phyloP scores from a whole-genome alignment of 2,329 filamentous ascomycete genomes.

The Epichloe sylvatica region DNA sequence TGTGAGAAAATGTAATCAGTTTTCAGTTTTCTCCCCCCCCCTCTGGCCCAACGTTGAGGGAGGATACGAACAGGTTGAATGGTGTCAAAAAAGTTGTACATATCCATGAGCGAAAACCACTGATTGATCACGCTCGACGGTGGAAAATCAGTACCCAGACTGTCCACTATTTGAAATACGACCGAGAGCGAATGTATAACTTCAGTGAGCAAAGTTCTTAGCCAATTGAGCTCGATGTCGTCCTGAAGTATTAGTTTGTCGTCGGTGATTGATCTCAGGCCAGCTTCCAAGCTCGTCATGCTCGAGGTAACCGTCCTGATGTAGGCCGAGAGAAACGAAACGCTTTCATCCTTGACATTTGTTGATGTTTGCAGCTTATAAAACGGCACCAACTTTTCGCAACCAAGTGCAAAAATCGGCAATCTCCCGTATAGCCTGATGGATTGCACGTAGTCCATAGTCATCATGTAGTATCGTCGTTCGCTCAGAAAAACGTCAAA shows the following conservation, averaged over 20 bases:
- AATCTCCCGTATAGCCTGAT: conserved; percentile 29
- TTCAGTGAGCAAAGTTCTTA: conserved; percentile 51
- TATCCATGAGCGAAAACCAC: conserved; percentile 64
- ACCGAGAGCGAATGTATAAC: conserved; percentile 60
- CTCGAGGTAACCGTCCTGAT: conserved; percentile 32
- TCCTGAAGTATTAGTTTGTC: conserved; percentile 35
- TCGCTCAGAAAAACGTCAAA: conserved; percentile 60
- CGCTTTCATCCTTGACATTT: conserved; percentile 23
- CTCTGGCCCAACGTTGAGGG: background rate
- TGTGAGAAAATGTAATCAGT: conserved; percentile 5
- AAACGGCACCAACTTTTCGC: conserved; percentile 15
- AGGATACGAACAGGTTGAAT: conserved; percentile 28
- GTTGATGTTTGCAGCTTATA: conserved; percentile 17
- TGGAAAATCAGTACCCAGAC: conserved; percentile 39
- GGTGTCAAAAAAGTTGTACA: conserved; percentile 54
- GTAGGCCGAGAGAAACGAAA: conserved; percentile 34
- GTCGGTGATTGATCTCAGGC: conserved; percentile 37
- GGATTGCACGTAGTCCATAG: conserved; percentile 41
- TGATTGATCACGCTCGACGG: conserved; percentile 44
- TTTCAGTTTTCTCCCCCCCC: background rate
- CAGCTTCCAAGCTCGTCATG: conserved; percentile 34
- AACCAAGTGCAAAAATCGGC: conserved; percentile 19
- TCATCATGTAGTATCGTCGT: conserved; percentile 52
- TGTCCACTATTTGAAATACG: conserved; percentile 57
- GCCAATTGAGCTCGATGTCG: conserved; percentile 44